Percentiles rank a stretch among this genome's conserved stretches.
These are phyloP conservation scores for Pilobolus umbonatus DNA, from an alignment of 192 early-diverging fungal species.

Conservation along the genomic window DNA sequence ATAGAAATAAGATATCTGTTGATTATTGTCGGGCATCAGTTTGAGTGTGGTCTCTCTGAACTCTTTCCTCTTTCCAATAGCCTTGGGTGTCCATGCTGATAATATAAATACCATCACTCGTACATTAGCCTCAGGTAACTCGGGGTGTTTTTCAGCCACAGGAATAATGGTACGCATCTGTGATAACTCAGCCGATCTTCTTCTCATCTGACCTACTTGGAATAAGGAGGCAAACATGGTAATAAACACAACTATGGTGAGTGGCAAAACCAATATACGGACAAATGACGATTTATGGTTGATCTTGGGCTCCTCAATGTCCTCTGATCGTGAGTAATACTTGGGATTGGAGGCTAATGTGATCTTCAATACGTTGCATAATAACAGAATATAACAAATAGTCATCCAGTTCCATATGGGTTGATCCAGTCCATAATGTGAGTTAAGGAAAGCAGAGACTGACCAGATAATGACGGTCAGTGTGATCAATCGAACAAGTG, in stretches of 20 bases:
- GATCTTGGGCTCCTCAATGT: constrained; percentile 17
- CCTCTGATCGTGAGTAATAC: constrained; percentile 23
- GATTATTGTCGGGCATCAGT: constrained; percentile 39
- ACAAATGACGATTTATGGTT: constrained; percentile 35
- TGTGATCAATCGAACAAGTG: constrained; percentile 47
- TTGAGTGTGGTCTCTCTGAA: constrained; percentile 46
- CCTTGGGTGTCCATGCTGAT: constrained; percentile 54
- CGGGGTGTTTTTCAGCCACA: constrained; percentile 20
- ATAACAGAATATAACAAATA: constrained; percentile 39
- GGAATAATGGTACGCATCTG: constrained; percentile 27
- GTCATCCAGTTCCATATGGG: constrained; percentile 57
- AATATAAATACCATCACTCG: constrained; percentile 50
- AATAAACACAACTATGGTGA: constrained; percentile 45
- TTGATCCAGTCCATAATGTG: constrained; percentile 48
- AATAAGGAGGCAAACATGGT: constrained; percentile 49
- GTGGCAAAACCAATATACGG: constrained; percentile 40
- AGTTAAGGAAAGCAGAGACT: constrained; percentile 42
- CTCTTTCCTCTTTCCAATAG: constrained; percentile 38
- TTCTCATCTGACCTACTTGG: constrained; percentile 41
- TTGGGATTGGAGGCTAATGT: constrained; percentile 28
- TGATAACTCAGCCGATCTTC: constrained; percentile 20
- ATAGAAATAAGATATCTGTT: constrained; percentile 41
- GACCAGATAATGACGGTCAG: constrained; percentile 52
- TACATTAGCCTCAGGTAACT: constrained; percentile 27
- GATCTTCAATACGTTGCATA: constrained; percentile 38